These are phyloP conservation scores for Rubus parviflorus DNA, from an alignment of 306 rosid species.

Conservation along the genomic window DNA sequence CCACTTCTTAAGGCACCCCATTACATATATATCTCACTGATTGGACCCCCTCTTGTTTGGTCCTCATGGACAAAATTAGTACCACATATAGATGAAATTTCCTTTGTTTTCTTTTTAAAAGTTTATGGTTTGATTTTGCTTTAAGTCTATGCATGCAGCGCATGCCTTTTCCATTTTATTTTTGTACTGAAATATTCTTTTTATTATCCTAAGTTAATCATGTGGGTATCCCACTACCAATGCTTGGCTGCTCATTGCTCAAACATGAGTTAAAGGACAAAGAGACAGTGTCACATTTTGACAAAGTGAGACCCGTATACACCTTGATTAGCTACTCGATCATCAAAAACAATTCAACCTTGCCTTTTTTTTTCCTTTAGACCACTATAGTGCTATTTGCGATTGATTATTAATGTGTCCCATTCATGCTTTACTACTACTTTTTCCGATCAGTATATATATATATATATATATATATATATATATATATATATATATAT, in stretches of 20 bases:
- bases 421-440: background rate
- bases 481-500: no score
- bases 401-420: background rate
- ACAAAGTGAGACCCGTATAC: background rate
- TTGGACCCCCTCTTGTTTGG: slow-evolving; percentile 19
- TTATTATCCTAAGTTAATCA: slow-evolving; percentile 24
- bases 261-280: slow-evolving; percentile 14
- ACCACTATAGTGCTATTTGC: background rate
- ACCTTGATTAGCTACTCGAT: background rate
- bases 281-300: slow-evolving; percentile 19
- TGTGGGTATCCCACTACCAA: slow-evolving; percentile 26
- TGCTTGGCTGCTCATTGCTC: background rate
- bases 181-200: background rate
- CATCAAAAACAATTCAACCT: background rate
- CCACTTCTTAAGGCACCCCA: slow-evolving; percentile 34
- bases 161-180: slow-evolving; percentile 15
- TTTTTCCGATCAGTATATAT: background rate
- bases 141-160: background rate
- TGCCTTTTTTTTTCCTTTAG: slow-evolving; percentile 1
- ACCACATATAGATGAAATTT: background rate
- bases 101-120: background rate
- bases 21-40: slow-evolving; percentile 18
- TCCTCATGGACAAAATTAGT: background rate
- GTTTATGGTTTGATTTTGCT: background rate
- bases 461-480: no score